Conservation (phyloP, 2,329 filamentous ascomycete genomes). For the Apiospora sp. region DNA sequence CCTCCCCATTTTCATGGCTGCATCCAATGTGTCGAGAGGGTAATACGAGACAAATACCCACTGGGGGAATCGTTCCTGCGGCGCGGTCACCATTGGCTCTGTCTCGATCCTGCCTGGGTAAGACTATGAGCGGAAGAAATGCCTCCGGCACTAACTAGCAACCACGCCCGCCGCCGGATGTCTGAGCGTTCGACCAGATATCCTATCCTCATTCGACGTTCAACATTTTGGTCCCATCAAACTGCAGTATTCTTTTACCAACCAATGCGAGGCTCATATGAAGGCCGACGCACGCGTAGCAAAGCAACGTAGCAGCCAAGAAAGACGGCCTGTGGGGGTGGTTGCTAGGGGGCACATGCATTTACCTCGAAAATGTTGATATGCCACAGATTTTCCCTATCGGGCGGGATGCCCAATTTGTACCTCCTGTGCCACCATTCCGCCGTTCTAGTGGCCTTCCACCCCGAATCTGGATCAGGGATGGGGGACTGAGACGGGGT, state of each 20-base stretch:
- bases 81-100: background rate
- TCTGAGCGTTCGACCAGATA: background rate
- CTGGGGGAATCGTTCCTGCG: background rate
- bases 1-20: background rate
- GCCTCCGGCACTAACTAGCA: conserved; percentile 4
- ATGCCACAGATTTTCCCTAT: background rate
- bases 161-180: background rate
- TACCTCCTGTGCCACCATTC: background rate
- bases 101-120: background rate
- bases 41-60: background rate
- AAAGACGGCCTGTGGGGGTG: background rate
- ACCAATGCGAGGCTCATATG: background rate
- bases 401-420: background rate
- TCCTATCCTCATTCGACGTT: background rate
- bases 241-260: background rate
- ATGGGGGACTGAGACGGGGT: background rate
- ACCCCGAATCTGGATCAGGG: background rate
- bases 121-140: background rate
- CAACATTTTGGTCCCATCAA: background rate
- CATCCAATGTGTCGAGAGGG: background rate
- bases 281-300: too few relatives aligned
- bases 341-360: background rate
- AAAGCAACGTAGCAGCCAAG: conserved; percentile 14
- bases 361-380: background rate
- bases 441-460: background rate